phyloP scores from a whole-genome alignment of 441 rosid genomes.

The Daphne laureola region DNA sequence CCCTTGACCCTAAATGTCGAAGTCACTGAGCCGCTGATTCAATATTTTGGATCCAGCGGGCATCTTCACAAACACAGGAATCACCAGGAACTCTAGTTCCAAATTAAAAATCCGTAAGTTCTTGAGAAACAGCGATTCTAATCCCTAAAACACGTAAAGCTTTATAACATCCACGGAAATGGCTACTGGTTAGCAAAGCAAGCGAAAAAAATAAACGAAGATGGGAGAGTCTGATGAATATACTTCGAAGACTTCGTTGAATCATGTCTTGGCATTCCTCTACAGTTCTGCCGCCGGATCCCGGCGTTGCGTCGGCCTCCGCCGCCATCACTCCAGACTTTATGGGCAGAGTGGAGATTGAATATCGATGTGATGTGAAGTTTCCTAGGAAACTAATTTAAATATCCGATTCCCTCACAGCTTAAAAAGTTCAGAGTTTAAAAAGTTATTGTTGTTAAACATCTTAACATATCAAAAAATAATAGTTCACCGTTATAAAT shows the following conservation, averaged over 20 bases:
- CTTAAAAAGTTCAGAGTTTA: too few relatives aligned
- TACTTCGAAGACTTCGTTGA: conserved; percentile 48
- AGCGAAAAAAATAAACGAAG: background rate
- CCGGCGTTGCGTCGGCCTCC: conserved; percentile 12
- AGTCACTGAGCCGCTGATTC: too few relatives aligned
- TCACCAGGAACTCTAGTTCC: background rate
- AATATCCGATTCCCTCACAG: too few relatives aligned
- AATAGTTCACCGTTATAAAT: too few relatives aligned
- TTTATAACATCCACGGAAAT: background rate
- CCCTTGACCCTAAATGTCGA: conserved; percentile 7
- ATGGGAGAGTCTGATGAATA: background rate
- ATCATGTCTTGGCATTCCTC: conserved; percentile 48
- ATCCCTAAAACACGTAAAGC: background rate
- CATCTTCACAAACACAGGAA: background rate
- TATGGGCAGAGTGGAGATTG: background rate
- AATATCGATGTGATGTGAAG: too few relatives aligned
- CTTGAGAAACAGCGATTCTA: background rate
- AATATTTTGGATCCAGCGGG: conserved; percentile 15
- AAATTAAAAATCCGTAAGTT: background rate
- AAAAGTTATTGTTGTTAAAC: too few relatives aligned
- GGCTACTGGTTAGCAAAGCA: background rate
- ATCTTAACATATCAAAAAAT: too few relatives aligned
- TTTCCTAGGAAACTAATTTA: too few relatives aligned
- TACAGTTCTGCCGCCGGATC: conserved; percentile 20
- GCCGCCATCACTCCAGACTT: conserved; percentile 16